Evolutionary conservation across 2,329 filamentous ascomycete species (phyloP), one percentile per base, ranked within the genome.

Genomic region (Mycosphaerella sp.): DNA sequence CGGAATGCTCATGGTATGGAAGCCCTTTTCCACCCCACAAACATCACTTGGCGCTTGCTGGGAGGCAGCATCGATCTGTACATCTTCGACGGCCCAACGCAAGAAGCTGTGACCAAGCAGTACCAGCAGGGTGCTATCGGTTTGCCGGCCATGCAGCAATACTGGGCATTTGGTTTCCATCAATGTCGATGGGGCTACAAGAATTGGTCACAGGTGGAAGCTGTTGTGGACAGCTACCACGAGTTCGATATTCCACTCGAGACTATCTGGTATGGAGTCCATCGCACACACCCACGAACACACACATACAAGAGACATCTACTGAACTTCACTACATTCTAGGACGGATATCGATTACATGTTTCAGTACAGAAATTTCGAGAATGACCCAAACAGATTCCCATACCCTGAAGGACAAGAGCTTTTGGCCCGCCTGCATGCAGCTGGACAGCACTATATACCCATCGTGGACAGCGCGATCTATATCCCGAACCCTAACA

Each of bases 161-260:
- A 93, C 70, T 91, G 81, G 75, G 81, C 84, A 0, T 81, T 94
- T 54, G 89, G 89, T 0, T 91, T 79, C 64, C 88, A 94, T 58
- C 87, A 94, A 65, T 91, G 87, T 61, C 78, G 86, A 53, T 93
- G 87, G 82, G 88, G 87, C 0, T 93, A 93, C 65, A 72, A 77
- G 35, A 88, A 87, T 61, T 89, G 85, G 81, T 78, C 79, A 1
- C 75, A 80, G 25, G 64, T 88, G 2, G 77, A 84, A 56, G 78
- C 78, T 57, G 74, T 80, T 9, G 72, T 79, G 28, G 69, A 76
- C 42, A 75, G 73, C 45, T 79, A 77, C 65, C 73, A 71, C 51
- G 71, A 70, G 16, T 80, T 79, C 51, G 69, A 73, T 27, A 82
- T 83, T 49, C 80, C 79, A 0, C 67, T 82, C 1, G 77, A 80